Evolutionary conservation across 1,284 basidiomycete genomes (phyloP), one percentile per base, ranked within the genome.

Genomic region (Wolfiporia cocos): DNA sequence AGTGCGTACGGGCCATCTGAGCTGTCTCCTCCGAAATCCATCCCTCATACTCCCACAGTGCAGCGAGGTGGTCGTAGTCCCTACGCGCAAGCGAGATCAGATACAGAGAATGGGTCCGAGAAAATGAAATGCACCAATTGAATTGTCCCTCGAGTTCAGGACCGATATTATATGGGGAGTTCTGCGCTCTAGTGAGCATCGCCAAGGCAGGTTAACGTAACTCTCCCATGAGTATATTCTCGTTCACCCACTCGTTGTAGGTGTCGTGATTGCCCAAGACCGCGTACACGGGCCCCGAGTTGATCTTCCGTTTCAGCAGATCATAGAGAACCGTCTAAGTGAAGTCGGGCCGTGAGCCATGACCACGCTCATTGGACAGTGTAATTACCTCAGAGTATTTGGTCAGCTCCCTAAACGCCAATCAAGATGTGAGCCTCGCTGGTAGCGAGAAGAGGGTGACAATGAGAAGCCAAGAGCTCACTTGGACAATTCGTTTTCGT

Each of bases 211-310:
- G 9, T 28, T 14, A 9, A 9, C 7, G 7, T 14, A 28, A 7
- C 14, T 28, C 14, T 28, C 9, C 26, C 26, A 14, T 28, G 26
- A 7, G 14, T 28, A 14, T 9, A 28, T 28, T 28, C 7, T 28
- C 26, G 37, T 51, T n/a, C 52, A 42, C 60, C 26, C 37, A 81
- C 79, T 75, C 68, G 48, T 77, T 75, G 57, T 83, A 83, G 30
- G 70, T 77, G 54, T 88, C 86, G 51, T 87, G 85, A 55, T 87
- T 88, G n/a, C 86, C 86, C 11, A 88, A 63, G 0, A 78, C 74
- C 22, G 79, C 77, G 52, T 87, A 88, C 2, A 86, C 71, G 18
- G 85, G 81, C 0, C 81, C 81, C 4, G 74, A 68, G 6, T 75
- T 75, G 30, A 88, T 67, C 49, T 69, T 68, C 14, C 66, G 64